These are phyloP conservation scores for Arbutus unedo DNA, from an alignment of 148 eudicot genomes.

Conservation along the genomic window DNA sequence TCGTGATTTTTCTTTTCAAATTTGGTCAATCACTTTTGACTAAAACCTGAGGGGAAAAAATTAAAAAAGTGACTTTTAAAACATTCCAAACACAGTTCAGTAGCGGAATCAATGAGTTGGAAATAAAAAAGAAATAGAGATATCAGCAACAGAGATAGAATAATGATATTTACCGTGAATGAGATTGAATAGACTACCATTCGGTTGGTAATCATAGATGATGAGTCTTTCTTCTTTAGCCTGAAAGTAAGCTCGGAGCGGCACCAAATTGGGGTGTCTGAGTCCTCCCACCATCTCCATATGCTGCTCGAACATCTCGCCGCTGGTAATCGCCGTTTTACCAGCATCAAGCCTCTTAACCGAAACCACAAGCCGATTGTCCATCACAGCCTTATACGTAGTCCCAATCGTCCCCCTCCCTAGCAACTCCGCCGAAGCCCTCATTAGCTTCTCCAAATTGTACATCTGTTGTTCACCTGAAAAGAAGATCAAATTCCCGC, in stretches of 20 bases:
- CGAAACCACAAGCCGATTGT: conserved; percentile 48
- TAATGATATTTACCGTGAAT: conserved; percentile 54
- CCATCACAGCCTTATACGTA: conserved; percentile 81
- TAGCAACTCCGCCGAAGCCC: conserved; percentile 82
- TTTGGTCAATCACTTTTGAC: no score
- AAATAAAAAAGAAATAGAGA: background rate
- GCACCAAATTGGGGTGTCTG: conserved; percentile 83
- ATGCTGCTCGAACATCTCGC: conserved; percentile 54
- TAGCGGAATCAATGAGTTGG: no score
- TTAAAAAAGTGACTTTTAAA: no score
- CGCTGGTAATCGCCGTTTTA: conserved; percentile 43
- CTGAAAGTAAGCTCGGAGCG: conserved; percentile 76
- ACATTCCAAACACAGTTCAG: no score
- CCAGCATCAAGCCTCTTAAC: conserved; percentile 80
- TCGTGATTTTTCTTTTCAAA: no score
- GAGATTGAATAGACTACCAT: conserved; percentile 85
- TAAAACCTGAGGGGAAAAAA: no score
- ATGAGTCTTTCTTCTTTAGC: conserved; percentile 70
- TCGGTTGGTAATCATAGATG: conserved; percentile 73
- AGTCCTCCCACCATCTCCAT: conserved; percentile 64
- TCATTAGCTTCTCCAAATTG: conserved; percentile 71
- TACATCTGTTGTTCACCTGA: conserved; percentile 45
- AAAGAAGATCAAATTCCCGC: conserved; percentile 58
- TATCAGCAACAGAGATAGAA: background rate
- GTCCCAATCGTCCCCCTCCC: conserved; percentile 83